These are phyloP conservation scores for Macrolepiota dolichaula DNA, from an alignment of 768 basidiomycete species.

Conservation along the genomic window DNA sequence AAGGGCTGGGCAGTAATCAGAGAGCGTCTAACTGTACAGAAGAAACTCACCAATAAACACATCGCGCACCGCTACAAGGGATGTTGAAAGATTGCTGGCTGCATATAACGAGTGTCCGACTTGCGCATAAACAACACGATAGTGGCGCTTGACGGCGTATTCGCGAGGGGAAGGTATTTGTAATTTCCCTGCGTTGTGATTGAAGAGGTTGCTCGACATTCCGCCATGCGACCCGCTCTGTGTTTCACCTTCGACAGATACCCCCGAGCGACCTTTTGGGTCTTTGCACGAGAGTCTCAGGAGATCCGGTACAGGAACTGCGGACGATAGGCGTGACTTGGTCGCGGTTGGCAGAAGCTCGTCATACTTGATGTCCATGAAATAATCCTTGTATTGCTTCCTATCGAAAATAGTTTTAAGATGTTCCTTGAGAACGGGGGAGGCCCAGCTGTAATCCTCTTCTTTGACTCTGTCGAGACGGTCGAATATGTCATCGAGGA, in stretches of 20 bases:
- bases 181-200: too few relatives aligned
- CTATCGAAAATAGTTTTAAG: not conserved
- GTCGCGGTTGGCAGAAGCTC: not conserved
- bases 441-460: not conserved
- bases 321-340: too few relatives aligned
- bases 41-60: not conserved
- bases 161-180: not conserved
- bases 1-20: slow-evolving; percentile 19
- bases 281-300: too few relatives aligned
- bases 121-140: not conserved
- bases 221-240: not conserved
- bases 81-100: not conserved
- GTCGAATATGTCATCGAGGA: slow-evolving; percentile 12
- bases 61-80: not conserved
- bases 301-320: too few relatives aligned
- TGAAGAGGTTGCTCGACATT: too few relatives aligned
- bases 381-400: not conserved
- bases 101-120: not conserved
- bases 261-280: not conserved
- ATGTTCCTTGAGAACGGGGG: not conserved
- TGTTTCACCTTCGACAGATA: too few relatives aligned
- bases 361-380: not conserved
- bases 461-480: not conserved
- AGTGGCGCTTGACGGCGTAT: not conserved
- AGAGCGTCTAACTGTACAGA: not conserved